These are phyloP conservation scores for Perkinsus chesapeaki DNA, from an alignment of 169 alveolate genomes.

Conservation along the genomic window DNA sequence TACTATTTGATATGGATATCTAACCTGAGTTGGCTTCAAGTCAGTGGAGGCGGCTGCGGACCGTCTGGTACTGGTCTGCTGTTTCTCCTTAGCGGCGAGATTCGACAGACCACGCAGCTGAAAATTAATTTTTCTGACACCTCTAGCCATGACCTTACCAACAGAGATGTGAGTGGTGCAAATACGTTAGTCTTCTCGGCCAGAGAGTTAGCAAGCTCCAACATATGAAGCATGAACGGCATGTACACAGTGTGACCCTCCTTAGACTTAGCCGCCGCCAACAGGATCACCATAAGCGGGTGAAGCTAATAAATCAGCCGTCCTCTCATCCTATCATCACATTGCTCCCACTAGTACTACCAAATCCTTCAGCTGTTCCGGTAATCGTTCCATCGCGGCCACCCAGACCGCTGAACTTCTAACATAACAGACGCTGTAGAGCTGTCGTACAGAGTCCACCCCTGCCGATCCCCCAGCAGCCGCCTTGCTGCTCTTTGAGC, in stretches of 20 bases:
- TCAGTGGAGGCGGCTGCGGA: neutral
- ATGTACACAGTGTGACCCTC: neutral
- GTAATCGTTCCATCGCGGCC: neutral
- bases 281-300: neutral
- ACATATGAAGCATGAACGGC: neutral
- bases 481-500: neutral
- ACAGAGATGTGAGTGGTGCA: neutral
- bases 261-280: neutral
- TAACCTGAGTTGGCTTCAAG: neutral
- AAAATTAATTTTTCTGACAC: neutral
- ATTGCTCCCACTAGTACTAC: neutral
- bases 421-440: neutral
- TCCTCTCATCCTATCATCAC: neutral
- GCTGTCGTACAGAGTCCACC: neutral
- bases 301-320: neutral
- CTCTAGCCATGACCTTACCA: neutral
- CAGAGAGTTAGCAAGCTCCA: neutral
- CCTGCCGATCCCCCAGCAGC: neutral
- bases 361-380: neutral
- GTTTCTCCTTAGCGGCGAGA: neutral
- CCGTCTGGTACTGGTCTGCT: neutral
- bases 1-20: neutral
- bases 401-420: neutral
- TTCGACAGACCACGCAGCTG: neutral
- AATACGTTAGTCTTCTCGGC: neutral